These are phyloP conservation scores for Penicillium sp. DNA, from an alignment of 2,329 filamentous ascomycete genomes.

Conservation along the genomic window DNA sequence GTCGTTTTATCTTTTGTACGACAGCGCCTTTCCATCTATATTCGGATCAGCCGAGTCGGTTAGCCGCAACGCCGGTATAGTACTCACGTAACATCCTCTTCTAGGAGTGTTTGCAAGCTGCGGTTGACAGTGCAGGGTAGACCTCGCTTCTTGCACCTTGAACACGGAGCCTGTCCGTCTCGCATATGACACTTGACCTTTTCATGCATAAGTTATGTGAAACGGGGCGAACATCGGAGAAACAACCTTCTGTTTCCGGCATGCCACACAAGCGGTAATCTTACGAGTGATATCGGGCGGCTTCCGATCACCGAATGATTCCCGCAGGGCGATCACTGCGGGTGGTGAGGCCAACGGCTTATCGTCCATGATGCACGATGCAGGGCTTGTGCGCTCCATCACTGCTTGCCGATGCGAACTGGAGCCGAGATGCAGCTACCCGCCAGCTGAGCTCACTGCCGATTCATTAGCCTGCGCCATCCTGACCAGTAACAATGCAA, in stretches of 20 bases:
- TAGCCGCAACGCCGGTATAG: neutral
- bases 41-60: neutral
- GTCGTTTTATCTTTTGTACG: conserved; percentile 40
- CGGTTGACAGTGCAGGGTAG: conserved; percentile 48
- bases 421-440: neutral
- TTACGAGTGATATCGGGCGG: conserved; percentile 41
- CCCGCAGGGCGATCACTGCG: conserved; percentile 32
- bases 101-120: conserved; percentile 48
- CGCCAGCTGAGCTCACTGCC: neutral
- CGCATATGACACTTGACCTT: conserved; percentile 50
- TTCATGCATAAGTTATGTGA: neutral
- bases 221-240: neutral
- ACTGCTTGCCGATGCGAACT: neutral
- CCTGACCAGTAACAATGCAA: neutral
- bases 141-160: conserved; percentile 46
- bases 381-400: neutral
- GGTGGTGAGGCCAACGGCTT: conserved; percentile 14
- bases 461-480: neutral
- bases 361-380: conserved; percentile 12
- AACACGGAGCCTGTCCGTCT: conserved; percentile 44
- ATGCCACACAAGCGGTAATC: conserved; percentile 38
- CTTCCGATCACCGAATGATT: conserved; percentile 42
- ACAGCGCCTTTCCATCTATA: conserved; percentile 47
- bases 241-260: conserved; percentile 35
- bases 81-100: conserved; percentile 42